Base-by-base conservation (phyloP, 2,329 filamentous ascomycete genomes). In the Fusarium subglutinans region DNA sequence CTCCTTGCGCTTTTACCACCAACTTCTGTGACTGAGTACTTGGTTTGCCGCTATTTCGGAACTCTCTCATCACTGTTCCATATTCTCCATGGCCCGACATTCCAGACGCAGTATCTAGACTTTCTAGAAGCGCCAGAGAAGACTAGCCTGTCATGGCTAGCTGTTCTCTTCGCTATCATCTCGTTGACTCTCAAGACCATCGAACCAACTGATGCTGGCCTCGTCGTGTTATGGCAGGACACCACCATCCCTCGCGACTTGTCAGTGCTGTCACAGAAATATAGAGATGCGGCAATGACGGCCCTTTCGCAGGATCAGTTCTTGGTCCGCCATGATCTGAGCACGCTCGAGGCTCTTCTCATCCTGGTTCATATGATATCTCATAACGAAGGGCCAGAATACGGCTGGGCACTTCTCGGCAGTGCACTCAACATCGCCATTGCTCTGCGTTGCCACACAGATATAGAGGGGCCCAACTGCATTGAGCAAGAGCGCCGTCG, bases 371-470 rank as follows among this genome's bases (percentile, higher is more conserved):
- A 69, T 7, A 69, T 55, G 20, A 69, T 69, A 0, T 69, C 66
- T 0, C 66, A 69, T 7, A 69, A 69, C 2, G 66, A 69, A 4
- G 66, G 66, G 0, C 66, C 66, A 0, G 66, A 69, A 9, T 69
- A 69, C 4, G 65, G 56, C 7, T 69, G 66, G 66, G 66, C 66
- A 0, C 66, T 69, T 44, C 43, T 69, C 2, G 66, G 66, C 7
- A 69, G 47, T 26, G 66, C 66, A 0, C 22, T 69, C 9, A 69
- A 69, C 1, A 69, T 69, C 6, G 64, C 48, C 8, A 69, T 67
- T 1, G 66, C 66, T 5, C 12, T 69, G 0, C 38, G 57, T 0
- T 69, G 66, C 5, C 66, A 69, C 2, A 40, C 43, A 0, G 38
- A 38, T 4, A 15, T 24, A 0, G 64, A 44, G 0, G 45, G 43